Evolutionary conservation across 768 basidiomycete species (phyloP).

Genomic region (Collybiopsis confluens): DNA sequence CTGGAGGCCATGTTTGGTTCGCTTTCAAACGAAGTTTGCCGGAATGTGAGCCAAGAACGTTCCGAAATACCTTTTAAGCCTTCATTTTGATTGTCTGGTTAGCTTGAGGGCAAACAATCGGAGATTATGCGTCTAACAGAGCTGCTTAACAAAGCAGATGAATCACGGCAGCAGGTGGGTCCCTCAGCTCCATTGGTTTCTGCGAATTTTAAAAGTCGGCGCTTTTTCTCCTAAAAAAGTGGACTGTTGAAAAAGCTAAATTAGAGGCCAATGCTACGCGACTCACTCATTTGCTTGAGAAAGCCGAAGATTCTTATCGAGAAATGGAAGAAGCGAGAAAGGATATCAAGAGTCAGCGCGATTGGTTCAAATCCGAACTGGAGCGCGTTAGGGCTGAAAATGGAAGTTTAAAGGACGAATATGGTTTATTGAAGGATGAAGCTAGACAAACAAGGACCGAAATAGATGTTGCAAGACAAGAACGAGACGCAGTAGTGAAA

Average conservation of each 20-base stretch:
- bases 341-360: background rate
- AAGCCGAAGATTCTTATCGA: background rate
- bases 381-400: background rate
- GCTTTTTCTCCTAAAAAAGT: background rate
- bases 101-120: conserved; percentile 1
- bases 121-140: background rate
- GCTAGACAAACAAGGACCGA: conserved; percentile 23
- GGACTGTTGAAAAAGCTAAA: background rate
- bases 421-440: background rate
- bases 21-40: background rate
- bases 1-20: background rate
- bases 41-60: background rate
- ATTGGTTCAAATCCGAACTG: background rate
- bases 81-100: no score
- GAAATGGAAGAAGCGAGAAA: background rate
- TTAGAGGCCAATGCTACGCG: background rate
- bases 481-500: conserved; percentile 38
- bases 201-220: no score
- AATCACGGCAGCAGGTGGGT: background rate
- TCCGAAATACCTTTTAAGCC: no score
- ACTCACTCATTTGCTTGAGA: background rate
- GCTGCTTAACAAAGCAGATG: background rate
- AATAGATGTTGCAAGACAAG: conserved; percentile 31
- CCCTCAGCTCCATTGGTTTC: no score
- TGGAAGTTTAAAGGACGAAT: background rate